Evolutionary conservation across 371 early-diverging fungal species (phyloP).

Genomic region (Mucor piriformis): DNA sequence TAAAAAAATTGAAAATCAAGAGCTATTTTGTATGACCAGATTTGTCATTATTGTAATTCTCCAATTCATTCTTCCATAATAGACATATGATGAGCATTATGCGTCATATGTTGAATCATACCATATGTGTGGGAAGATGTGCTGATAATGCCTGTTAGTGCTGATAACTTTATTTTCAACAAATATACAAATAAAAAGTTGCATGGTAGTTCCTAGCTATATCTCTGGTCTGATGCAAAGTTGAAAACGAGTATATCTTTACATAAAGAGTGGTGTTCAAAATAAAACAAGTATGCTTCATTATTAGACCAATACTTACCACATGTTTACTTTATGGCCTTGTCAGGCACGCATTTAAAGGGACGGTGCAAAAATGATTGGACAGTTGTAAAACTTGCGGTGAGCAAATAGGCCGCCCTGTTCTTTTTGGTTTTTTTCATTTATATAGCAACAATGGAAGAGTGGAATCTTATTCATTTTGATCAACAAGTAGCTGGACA

Average conservation of each 20-base stretch:
- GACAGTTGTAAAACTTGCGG: background rate
- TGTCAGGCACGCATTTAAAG: background rate
- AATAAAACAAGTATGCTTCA: too few relatives aligned
- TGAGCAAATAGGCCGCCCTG: background rate
- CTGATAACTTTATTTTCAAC: too few relatives aligned
- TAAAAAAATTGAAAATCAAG: too few relatives aligned
- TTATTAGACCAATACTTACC: too few relatives aligned
- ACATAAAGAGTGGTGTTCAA: too few relatives aligned
- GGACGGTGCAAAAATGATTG: background rate
- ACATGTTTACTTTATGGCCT: background rate
- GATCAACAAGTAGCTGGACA: conserved; percentile 76
- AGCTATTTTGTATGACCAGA: background rate
- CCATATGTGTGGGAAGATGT: too few relatives aligned
- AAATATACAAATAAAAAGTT: too few relatives aligned
- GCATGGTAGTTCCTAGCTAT: too few relatives aligned
- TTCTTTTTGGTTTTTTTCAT: background rate
- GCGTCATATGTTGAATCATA: background rate
- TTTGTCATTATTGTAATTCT: background rate
- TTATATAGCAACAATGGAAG: background rate
- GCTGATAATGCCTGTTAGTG: too few relatives aligned
- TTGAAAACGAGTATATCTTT: too few relatives aligned
- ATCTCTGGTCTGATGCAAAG: too few relatives aligned
- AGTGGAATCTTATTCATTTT: conserved; percentile 26
- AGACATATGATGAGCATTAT: background rate
- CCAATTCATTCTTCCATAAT: background rate